Conservation (phyloP, 2,329 filamentous ascomycete genomes). For the Botrytis sinoallii region DNA sequence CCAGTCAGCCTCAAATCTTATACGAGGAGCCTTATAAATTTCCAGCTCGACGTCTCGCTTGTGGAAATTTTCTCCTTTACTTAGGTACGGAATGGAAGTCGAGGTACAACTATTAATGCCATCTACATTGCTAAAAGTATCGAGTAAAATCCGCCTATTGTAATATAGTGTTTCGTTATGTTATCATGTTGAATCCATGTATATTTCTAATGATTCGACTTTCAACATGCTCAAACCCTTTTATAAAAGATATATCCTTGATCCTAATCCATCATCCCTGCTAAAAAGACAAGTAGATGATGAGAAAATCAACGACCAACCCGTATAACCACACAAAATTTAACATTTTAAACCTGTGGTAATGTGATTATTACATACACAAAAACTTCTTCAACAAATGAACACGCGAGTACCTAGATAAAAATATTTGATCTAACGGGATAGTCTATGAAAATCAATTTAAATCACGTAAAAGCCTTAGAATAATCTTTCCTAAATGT, state of each 20-base stretch:
- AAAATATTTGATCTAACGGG: neutral
- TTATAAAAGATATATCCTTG: neutral
- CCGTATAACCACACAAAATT: neutral
- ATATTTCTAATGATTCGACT: neutral
- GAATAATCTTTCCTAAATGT: too few species aligned
- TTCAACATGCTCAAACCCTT: too few species aligned
- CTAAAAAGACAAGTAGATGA: neutral
- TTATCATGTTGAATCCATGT: too few species aligned
- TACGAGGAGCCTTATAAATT: too few species aligned
- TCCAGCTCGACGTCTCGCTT: too few species aligned
- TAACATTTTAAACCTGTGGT: neutral
- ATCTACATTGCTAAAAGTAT: neutral
- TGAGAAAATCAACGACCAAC: neutral
- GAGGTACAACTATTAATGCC: rapidly evolving
- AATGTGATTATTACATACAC: neutral
- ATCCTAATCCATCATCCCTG: neutral
- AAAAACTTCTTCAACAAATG: neutral
- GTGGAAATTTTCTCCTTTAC: neutral
- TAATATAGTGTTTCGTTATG: too few species aligned
- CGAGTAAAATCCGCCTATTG: too few species aligned
- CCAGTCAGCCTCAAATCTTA: too few species aligned
- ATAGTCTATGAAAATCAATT: rapidly evolving
- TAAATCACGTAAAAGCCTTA: too few species aligned
- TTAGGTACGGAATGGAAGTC: neutral
- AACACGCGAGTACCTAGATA: neutral